Percentiles rank a stretch among this genome's conserved stretches.
These are phyloP conservation scores for Erodium texanum DNA, from an alignment of 441 rosid genomes.

Conservation along the genomic window DNA sequence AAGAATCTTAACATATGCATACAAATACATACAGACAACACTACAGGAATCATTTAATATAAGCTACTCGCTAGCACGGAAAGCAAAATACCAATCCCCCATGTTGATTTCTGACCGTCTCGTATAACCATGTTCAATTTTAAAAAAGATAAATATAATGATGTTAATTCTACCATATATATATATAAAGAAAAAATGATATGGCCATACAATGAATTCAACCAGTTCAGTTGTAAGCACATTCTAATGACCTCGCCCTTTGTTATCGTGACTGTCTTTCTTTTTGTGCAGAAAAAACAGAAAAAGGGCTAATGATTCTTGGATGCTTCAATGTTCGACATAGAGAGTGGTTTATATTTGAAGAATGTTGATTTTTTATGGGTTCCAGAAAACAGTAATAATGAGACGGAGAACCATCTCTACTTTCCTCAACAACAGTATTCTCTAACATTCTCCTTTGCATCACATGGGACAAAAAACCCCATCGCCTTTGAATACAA, in stretches of 20 bases:
- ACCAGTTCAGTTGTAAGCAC: background rate
- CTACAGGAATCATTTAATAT: background rate
- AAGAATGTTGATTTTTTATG: constrained; percentile 5
- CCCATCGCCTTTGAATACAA: background rate
- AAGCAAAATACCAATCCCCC: background rate
- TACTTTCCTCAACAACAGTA: background rate
- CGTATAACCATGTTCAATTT: background rate
- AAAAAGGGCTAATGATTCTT: background rate
- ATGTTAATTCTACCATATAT: background rate
- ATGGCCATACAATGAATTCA: background rate
- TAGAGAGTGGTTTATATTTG: background rate
- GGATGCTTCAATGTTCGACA: background rate
- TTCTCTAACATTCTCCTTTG: background rate
- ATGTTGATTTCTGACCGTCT: background rate
- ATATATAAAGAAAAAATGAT: background rate
- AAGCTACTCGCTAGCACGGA: too few species aligned
- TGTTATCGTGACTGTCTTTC: background rate
- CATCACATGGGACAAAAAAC: constrained; percentile 1
- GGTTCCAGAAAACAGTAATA: background rate
- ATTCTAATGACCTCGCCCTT: background rate
- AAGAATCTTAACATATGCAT: background rate
- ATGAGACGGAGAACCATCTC: background rate
- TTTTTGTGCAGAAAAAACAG: background rate
- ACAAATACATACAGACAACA: background rate
- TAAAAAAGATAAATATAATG: background rate